Conservation (phyloP, 108 stramenopile genomes). For the Schizochytrium sp. region DNA sequence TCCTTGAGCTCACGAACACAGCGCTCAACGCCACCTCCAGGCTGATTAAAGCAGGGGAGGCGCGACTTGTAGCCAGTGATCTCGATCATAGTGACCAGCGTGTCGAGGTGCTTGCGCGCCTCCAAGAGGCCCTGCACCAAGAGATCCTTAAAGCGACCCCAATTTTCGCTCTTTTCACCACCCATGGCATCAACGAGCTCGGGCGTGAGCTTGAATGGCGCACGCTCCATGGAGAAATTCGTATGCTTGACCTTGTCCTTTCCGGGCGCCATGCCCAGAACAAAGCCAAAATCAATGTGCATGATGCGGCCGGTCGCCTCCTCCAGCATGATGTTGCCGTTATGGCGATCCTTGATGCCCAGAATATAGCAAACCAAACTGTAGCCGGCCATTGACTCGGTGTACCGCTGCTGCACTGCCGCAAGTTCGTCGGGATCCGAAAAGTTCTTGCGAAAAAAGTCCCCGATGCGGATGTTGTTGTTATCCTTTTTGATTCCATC, state of each 20-base stretch:
- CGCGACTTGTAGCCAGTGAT: slow-evolving; percentile 45
- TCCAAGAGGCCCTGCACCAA: slow-evolving; percentile 24
- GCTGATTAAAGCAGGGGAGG: slow-evolving; percentile 43
- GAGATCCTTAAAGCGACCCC: slow-evolving; percentile 8
- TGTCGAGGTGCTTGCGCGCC: slow-evolving; percentile 40
- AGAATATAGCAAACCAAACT: slow-evolving; percentile 84
- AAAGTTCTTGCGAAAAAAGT: slow-evolving; percentile 72
- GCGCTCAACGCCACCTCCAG: slow-evolving; percentile 13
- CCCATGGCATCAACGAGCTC: slow-evolving; percentile 94
- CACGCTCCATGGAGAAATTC: slow-evolving; percentile 68
- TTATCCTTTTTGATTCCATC: slow-evolving; percentile 80
- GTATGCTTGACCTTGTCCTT: slow-evolving; percentile 48
- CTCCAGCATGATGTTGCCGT: slow-evolving; percentile 99
- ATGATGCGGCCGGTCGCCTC: slow-evolving; percentile 73
- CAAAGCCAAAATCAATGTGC: slow-evolving; percentile 99
- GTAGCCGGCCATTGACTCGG: slow-evolving; percentile 82
- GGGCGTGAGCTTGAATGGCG: slow-evolving; percentile 90
- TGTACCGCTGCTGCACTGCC: slow-evolving; percentile 76
- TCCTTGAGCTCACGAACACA: slow-evolving; percentile 29
- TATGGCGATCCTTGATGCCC: slow-evolving; percentile 96
- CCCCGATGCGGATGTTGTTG: slow-evolving; percentile 60
- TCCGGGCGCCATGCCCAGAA: slow-evolving; percentile 90
- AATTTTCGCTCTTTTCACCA: slow-evolving; percentile 35
- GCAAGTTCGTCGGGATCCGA: slow-evolving; percentile 52
- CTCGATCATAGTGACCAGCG: slow-evolving; percentile 39